Evolutionary conservation across 1,284 basidiomycete genomes (phyloP), one percentile per base, ranked within the genome.

Genomic region (Cryptococcus sp.): DNA sequence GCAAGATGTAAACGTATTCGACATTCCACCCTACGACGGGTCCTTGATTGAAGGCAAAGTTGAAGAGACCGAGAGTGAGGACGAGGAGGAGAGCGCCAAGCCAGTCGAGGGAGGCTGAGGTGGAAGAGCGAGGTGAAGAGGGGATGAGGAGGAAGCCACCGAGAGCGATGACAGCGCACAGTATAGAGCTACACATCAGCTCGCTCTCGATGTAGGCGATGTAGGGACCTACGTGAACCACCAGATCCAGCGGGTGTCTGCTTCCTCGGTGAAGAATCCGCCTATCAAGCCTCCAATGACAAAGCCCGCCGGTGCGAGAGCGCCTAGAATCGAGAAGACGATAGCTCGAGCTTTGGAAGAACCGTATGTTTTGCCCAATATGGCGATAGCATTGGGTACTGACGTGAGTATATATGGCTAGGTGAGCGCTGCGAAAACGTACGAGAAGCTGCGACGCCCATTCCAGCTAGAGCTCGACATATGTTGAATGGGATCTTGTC

Each of bases 21-120:
- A 46, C 50, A 7, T 43, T 35, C 61, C 63, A 67, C 2, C 60
- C 62, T 11, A 56, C 55, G 21, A 61, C 45, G 3, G 63, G 48
- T 9, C 58, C 56, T 54, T 67, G 63, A 33, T 67, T 67, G 56
- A 56, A 67, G 3, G 56, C 48, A 43, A 67, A 65, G 43, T 65
- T 63, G 57, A 67, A 57, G 5, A 65, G 45, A 5, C 59, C 58
- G 32, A 67, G 52, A 10, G 56, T 48, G 25, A 53, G 25, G 14
- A 56, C 47, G 19, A 62, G 54, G 7, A 63, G 52, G 35, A 56
- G 7, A 2, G 56, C 41, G 12, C 60, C 60, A 22, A 53, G 16
- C 39, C 49, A 58, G 42, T 62, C 60, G 44, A 62, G 53, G 11
- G 16, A 12, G 11, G 10, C 7, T 11, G 40, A 33, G 19, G 14